Conservation (phyloP, 768 basidiomycete species). For the Tricholoma saponaceum region DNA sequence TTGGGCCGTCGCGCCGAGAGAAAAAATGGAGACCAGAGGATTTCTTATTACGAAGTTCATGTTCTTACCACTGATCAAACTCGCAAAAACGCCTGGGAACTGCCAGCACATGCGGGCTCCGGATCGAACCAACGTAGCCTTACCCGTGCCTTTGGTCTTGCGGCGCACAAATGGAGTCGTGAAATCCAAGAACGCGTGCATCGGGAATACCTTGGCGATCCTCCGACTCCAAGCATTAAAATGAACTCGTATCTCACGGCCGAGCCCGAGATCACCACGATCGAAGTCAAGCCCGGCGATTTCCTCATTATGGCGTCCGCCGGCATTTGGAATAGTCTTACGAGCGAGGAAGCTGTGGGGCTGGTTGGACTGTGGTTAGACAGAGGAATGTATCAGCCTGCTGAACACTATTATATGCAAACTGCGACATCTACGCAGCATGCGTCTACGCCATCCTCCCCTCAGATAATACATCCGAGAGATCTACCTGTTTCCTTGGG, state of each 20-base stretch:
- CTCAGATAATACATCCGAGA: slow-evolving; percentile 11
- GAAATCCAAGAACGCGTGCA: slow-evolving; percentile 33
- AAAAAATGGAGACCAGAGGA: slow-evolving; percentile 18
- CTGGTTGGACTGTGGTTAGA: slow-evolving; percentile 47
- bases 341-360: slow-evolving; percentile 51
- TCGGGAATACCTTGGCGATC: slow-evolving; percentile 30
- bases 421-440: not conserved
- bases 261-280: slow-evolving; percentile 45
- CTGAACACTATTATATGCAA: not conserved
- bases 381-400: slow-evolving; percentile 3
- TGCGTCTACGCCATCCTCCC: not conserved
- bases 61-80: slow-evolving; percentile 37
- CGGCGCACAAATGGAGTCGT: slow-evolving; percentile 36
- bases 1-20: slow-evolving; percentile 27
- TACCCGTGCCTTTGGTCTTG: slow-evolving; percentile 42
- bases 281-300: slow-evolving; percentile 39
- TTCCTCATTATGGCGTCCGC: slow-evolving; percentile 52
- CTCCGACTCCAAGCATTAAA: slow-evolving; percentile 23
- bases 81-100: slow-evolving; percentile 21
- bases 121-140: slow-evolving; percentile 21
- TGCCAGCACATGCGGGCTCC: slow-evolving; percentile 23
- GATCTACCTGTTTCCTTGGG: slow-evolving; percentile 26
- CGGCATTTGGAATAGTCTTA: slow-evolving; percentile 52
- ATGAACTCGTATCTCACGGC: slow-evolving; percentile 49
- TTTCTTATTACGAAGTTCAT: slow-evolving; percentile 29